Conservation (phyloP, 192 early-diverging fungal genomes). For the Lunasporangiospora selenospora region DNA sequence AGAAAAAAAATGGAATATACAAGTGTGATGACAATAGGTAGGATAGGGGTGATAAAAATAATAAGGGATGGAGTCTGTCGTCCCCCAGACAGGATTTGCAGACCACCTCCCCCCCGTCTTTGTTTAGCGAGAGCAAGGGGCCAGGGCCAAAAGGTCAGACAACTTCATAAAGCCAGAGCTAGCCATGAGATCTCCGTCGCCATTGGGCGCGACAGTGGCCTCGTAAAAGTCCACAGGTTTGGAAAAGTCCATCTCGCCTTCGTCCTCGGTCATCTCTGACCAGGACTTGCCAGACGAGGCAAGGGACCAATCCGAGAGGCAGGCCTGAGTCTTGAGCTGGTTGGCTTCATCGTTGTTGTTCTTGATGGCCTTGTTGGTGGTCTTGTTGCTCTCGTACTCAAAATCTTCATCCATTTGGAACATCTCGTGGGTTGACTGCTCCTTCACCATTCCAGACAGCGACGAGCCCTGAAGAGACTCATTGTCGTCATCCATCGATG, state of each 20-base stretch:
- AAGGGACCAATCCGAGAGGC: conserved; percentile 12
- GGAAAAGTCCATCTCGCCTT: conserved; percentile 47
- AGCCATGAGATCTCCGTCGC: conserved; percentile 1
- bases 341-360: conserved; percentile 42
- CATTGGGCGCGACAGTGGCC: not conserved
- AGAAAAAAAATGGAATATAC: too few relatives aligned
- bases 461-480: not conserved
- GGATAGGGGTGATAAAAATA: too few relatives aligned
- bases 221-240: conserved; percentile 27
- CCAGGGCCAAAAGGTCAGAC: conserved; percentile 27
- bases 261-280: conserved; percentile 46
- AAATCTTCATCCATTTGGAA: conserved; percentile 47
- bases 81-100: too few relatives aligned
- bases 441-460: too few relatives aligned
- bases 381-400: conserved; percentile 9
- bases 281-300: conserved; percentile 26
- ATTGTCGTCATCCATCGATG: not conserved
- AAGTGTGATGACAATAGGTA: too few relatives aligned
- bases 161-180: conserved; percentile 16
- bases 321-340: not conserved
- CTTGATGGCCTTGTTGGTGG: not conserved
- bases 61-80: too few relatives aligned
- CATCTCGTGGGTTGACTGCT: conserved; percentile 19
- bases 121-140: too few relatives aligned
- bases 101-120: too few relatives aligned